Evolutionary conservation across 2,329 filamentous ascomycete species (phyloP).

Genomic region (Fulvia fulva): DNA sequence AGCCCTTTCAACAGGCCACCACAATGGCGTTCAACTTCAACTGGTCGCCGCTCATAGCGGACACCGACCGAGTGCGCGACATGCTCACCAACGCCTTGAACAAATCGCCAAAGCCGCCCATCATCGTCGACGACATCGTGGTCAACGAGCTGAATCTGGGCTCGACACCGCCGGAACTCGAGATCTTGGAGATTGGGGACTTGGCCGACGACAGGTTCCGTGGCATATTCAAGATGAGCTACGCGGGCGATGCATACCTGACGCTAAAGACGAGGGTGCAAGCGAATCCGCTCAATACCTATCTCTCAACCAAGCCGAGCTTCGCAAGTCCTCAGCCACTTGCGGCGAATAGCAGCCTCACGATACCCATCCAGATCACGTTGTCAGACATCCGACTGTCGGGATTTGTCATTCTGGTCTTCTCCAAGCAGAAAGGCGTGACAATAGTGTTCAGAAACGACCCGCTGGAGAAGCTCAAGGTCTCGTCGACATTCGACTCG

Average conservation of each 20-base stretch:
- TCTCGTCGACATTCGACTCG: conserved; percentile 97
- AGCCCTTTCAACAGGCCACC: conserved; percentile 13
- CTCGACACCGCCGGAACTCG: conserved; percentile 86
- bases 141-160: conserved; percentile 97
- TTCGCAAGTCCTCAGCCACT: conserved; percentile 92
- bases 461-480: conserved; percentile 93
- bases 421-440: conserved; percentile 93
- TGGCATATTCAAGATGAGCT: conserved; percentile 99
- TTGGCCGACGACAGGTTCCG: conserved; percentile 94
- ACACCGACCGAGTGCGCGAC: conserved; percentile 86
- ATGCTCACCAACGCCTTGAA: conserved; percentile 93
- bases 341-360: conserved; percentile 85
- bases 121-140: conserved; percentile 98
- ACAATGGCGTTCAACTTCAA: conserved; percentile 99
- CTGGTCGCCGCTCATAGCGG: conserved; percentile 98
- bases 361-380: conserved; percentile 96
- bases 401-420: conserved; percentile 95
- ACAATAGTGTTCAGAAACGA: conserved; percentile 98
- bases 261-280: conserved; percentile 95
- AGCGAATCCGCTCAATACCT: conserved; percentile 95
- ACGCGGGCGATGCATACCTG: conserved; percentile 89
- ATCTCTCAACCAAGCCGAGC: conserved; percentile 81
- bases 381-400: conserved; percentile 92
- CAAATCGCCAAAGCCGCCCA: conserved; percentile 95
- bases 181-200: conserved; percentile 97